Conservation (phyloP, 768 basidiomycete species). For the Neoboletus brunneissimus region DNA sequence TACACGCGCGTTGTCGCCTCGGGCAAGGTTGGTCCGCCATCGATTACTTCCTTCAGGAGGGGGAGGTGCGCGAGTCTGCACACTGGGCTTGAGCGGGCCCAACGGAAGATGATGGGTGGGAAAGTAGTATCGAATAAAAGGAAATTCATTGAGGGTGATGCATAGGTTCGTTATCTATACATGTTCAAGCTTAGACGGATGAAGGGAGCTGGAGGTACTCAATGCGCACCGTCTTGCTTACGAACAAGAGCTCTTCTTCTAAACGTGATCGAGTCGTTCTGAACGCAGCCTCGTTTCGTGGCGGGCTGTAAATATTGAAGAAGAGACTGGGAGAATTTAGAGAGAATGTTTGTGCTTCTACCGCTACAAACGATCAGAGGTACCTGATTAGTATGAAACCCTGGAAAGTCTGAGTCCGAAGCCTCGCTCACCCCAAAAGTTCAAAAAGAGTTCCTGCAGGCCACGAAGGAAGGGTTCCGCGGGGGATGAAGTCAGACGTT, state of each 20-base stretch:
- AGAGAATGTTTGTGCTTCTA: conserved; percentile 85
- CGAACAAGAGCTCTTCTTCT: conserved; percentile 82
- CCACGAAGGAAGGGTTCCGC: conserved; percentile 76
- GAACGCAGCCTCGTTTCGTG: conserved; percentile 64
- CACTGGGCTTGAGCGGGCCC: conserved; percentile 73
- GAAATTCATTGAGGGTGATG: conserved; percentile 87
- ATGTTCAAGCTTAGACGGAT: conserved; percentile 1
- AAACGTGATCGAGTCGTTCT: conserved; percentile 69
- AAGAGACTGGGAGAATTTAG: conserved; percentile 75
- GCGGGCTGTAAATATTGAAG: conserved; percentile 87
- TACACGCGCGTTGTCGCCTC: conserved; percentile 65
- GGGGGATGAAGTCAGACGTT: conserved; percentile 68
- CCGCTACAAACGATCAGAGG: conserved; percentile 45
- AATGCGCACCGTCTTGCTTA: conserved; percentile 56
- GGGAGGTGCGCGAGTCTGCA: conserved; percentile 61
- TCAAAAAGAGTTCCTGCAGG: conserved; percentile 85
- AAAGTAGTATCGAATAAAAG: conserved; percentile 89
- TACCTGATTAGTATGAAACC: conserved; percentile 8
- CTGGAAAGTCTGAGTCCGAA: not conserved
- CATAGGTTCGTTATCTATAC: conserved; percentile 82
- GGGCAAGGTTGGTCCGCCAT: conserved; percentile 81
- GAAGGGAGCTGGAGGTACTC: not conserved
- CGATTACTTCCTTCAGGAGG: conserved; percentile 61
- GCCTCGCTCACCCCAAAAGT: conserved; percentile 80
- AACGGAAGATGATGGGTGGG: conserved; percentile 81